Evolutionary conservation across 2,329 filamentous ascomycete genomes (phyloP), one percentile per base, ranked within the genome.

Genomic region (Lecanicillium sp.): DNA sequence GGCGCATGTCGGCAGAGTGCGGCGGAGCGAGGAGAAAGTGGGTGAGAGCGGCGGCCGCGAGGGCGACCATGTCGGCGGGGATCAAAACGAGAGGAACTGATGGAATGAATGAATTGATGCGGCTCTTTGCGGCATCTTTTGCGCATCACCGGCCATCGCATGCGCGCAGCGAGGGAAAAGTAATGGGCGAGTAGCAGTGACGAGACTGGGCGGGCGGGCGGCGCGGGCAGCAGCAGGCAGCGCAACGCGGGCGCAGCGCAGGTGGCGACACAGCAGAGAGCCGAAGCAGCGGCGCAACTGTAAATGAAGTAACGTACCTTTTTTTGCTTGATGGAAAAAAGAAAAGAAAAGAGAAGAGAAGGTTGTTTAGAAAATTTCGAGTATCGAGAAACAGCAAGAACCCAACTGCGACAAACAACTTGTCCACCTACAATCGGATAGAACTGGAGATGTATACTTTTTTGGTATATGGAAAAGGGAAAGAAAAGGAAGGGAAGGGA

Each of bases 361-460:
- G 14, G 27, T 30, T 14, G 27, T 30, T 30, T 30, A 30, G 27
- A 30, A 30, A 7, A 35, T 11, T 35, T 35, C 14, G 32, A 35
- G n/a, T 38, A 38, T 6, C n/a, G 35, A 38, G 4, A 38, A 38
- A 12, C 10, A 48, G 35, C 27, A 41, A 27, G n/a, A 20, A 37
- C 23, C 38, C 45, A 35, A 48, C 45, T 42, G 30, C 19, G 45
- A 43, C 24, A 48, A 48, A 42, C 38, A 36, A 48, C 37, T n/a
- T 42, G 38, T 43, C 45, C 38, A 43, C 45, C 45, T 17, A 48
- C 45, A 36, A 48, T 36, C 37, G 38, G 36, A 40, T 23, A 41
- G 38, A 43, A 37, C 39, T 36, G 45, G 32, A 36, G 30, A 33
- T 19, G 27, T 14, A 23, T 27, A 20, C 11, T 20, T 35, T 15